phyloP scores from a whole-genome alignment of 73 alveolate genomes.

The Durusdinium trenchii region DNA sequence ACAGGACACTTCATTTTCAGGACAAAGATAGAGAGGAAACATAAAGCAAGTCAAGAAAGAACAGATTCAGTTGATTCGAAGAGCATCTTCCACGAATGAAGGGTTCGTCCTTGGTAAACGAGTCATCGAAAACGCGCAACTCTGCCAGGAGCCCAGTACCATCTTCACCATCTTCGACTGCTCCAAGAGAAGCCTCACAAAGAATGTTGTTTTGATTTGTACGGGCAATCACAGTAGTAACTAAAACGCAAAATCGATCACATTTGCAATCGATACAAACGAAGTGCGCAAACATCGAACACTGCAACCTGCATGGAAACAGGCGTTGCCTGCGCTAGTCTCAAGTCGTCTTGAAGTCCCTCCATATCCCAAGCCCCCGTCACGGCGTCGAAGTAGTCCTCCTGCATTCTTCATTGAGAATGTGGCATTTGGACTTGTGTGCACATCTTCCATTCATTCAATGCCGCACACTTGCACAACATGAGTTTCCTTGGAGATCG shows the following conservation, averaged over 20 bases:
- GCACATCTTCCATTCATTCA: too few relatives aligned
- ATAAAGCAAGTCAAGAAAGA: neutral
- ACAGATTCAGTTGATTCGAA: too few relatives aligned
- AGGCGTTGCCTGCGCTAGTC: neutral
- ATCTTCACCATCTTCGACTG: neutral
- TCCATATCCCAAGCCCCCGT: neutral
- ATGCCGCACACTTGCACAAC: too few relatives aligned
- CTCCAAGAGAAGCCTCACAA: neutral
- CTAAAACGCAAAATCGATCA: neutral
- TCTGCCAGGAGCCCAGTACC: slow-evolving; percentile 46
- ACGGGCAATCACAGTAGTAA: neutral
- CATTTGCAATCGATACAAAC: too few relatives aligned
- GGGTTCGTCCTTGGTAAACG: neutral
- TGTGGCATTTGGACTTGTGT: too few relatives aligned
- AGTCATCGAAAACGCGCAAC: slow-evolving; percentile 34
- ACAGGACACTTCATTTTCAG: neutral
- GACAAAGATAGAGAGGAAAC: neutral
- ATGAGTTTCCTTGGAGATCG: too few relatives aligned
- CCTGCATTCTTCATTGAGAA: too few relatives aligned
- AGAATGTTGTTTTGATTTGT: neutral
- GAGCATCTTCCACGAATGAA: too few relatives aligned
- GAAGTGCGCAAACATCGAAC: too few relatives aligned
- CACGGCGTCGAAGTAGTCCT: neutral
- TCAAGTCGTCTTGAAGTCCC: neutral
- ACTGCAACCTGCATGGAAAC: neutral